Evolutionary conservation across 495 filamentous ascomycete genomes (phyloP).

Genomic region (Tuber magnatum): DNA sequence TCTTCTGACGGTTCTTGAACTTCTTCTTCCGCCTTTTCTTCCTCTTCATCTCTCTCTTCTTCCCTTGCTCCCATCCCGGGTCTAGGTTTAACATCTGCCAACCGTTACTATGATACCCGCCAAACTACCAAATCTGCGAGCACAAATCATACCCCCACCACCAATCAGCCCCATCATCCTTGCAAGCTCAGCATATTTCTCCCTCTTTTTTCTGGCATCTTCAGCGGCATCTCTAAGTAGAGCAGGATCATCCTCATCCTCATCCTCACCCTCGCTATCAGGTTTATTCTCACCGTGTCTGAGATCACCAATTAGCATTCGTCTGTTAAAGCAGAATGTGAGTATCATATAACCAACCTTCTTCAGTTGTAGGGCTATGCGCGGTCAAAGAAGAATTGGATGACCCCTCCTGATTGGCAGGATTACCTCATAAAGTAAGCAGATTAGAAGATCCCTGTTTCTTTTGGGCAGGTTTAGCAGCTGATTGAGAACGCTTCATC

Average conservation of each 20-base stretch:
- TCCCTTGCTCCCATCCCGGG: constrained; percentile 42
- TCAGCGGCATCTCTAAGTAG: constrained; percentile 32
- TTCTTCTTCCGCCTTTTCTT: not conserved
- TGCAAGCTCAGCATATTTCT: constrained; percentile 50
- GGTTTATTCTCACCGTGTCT: constrained; percentile 26
- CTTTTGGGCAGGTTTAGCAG: constrained; percentile 27
- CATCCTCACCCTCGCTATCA: constrained; percentile 25
- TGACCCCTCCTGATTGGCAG: constrained; percentile 44
- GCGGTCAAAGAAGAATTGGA: constrained; percentile 39
- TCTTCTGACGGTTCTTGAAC: constrained; percentile 48
- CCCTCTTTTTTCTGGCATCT: constrained; percentile 51
- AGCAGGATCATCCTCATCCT: constrained; percentile 32
- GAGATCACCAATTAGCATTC: not conserved
- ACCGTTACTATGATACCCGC: constrained; percentile 6
- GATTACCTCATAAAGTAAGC: constrained; percentile 44
- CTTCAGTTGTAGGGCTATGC: constrained; percentile 25
- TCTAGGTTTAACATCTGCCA: constrained; percentile 44
- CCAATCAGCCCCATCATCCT: constrained; percentile 69
- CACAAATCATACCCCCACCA: constrained; percentile 33
- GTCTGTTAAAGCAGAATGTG: not conserved
- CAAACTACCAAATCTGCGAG: not conserved
- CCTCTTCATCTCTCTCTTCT: constrained; percentile 20
- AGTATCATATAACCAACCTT: constrained; percentile 15
- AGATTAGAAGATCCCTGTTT: constrained; percentile 30
- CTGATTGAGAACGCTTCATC: constrained; percentile 1